Evolutionary conservation across 805 yeast species (phyloP), one percentile per base, ranked within the genome.

Genomic region (Saccharomycopsis synnaedendra): DNA sequence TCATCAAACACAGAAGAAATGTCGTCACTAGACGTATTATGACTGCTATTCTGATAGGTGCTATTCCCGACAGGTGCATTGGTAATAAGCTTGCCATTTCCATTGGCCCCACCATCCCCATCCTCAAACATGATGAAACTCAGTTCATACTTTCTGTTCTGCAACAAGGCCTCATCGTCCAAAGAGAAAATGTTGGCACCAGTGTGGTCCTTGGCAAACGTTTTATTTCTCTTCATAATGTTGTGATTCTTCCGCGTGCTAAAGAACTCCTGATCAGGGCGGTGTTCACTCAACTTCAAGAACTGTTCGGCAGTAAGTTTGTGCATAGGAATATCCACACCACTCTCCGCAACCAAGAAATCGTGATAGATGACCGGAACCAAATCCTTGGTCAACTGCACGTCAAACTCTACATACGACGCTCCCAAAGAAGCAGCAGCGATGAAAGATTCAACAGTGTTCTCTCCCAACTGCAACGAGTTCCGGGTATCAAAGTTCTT

Each of bases 351-450:
- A 44, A 90, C 96, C 40, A 86, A 62, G 60, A 90, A 90, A 61
- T 90, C 97, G 63, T 90, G 97, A 59, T 90, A 90, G 32, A 90
- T 84, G 5, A 90, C 97, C 3, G 97, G 97, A 7, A 86, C 80
- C 54, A 71, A 71, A 62, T 90, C 97, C 60, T 88, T 87, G 10
- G 97, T 90, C 56, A 90, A 69, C 61, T 90, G 97, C 42, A 90
- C 97, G 64, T 90, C 97, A 61, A 90, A 90, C 64, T 90, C 97
- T 45, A 90, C 97, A 59, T 90, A 90, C 3, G 95, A 82, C 1
- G 97, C 97, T 39, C 97, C 97, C 55, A 90, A 68, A 2, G 95
- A 87, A 0, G 97, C 95, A 0, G 97, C 97, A 8, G 96, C 95
- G 60, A 90, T 84, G 58, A 90, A 90, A 0, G 95, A 85, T 58